These are phyloP conservation scores for Trametes punicea DNA, from an alignment of 768 basidiomycete species.

Conservation along the genomic window DNA sequence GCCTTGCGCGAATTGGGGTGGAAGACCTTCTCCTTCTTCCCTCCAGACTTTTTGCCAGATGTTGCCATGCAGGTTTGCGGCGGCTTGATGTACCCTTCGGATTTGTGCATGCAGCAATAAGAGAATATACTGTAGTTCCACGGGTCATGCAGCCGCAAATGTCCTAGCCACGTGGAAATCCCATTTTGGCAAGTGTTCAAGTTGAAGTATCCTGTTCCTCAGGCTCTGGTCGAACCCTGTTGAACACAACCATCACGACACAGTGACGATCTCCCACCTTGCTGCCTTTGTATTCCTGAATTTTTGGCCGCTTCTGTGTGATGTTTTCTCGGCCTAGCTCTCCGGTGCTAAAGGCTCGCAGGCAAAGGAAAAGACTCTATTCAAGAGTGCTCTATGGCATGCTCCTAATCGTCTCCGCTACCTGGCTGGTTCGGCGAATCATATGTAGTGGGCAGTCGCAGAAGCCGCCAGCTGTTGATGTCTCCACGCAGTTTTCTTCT, in stretches of 20 bases:
- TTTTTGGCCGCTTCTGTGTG: neutral
- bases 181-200: neutral
- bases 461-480: no score
- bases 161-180: neutral
- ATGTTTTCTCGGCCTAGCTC: slow-evolving; percentile 15
- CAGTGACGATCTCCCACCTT: no score
- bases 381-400: slow-evolving; percentile 3
- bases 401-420: neutral
- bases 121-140: neutral
- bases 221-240: no score
- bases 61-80: slow-evolving; percentile 25
- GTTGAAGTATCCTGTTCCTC: no score
- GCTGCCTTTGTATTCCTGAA: neutral
- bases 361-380: slow-evolving; percentile 1
- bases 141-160: no score
- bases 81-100: no score
- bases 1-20: slow-evolving; percentile 87
- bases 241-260: no score
- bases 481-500: no score
- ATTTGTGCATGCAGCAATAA: no score
- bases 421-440: slow-evolving; percentile 11
- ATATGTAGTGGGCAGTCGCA: no score
- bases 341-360: slow-evolving; percentile 15
- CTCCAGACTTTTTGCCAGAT: slow-evolving; percentile 30
- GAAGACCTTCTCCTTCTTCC: slow-evolving; percentile 74